Evolutionary conservation across 306 rosid genomes (phyloP).

Genomic region (Cyamopsis tetragonoloba): DNA sequence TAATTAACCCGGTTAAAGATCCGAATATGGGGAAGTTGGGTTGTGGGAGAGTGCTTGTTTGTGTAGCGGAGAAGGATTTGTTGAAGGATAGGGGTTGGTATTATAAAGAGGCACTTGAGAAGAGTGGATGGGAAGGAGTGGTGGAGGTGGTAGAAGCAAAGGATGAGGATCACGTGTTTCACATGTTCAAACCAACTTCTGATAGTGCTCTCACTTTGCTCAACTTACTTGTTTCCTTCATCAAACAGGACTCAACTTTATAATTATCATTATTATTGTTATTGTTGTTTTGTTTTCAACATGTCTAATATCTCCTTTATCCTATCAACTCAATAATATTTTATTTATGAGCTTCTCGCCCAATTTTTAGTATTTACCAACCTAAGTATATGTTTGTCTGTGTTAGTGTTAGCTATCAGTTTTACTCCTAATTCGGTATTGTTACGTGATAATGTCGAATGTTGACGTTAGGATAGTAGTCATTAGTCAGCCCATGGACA

Average conservation of each 20-base stretch:
- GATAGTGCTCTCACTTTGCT: conserved; percentile 39
- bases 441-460: no score
- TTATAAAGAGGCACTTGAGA: conserved; percentile 43
- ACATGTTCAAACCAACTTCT: conserved; percentile 38
- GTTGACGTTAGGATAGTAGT: no score
- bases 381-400: no score
- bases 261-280: no score
- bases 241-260: conserved; percentile 20
- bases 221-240: conserved; percentile 31
- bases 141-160: conserved; percentile 43
- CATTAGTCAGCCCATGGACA: no score
- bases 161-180: conserved; percentile 59
- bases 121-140: conserved; percentile 48
- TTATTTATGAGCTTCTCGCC: no score
- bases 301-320: no score
- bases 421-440: no score
- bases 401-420: no score
- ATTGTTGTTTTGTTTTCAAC: no score
- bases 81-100: conserved; percentile 47
- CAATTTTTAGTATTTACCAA: no score
- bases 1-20: conserved; percentile 56
- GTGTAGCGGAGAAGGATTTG: conserved; percentile 60
- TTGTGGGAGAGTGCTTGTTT: conserved; percentile 50
- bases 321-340: no score
- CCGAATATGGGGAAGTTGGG: conserved; percentile 44